phyloP scores from a whole-genome alignment of 306 rosid genomes.

The Trichosanthes cucumerina region DNA sequence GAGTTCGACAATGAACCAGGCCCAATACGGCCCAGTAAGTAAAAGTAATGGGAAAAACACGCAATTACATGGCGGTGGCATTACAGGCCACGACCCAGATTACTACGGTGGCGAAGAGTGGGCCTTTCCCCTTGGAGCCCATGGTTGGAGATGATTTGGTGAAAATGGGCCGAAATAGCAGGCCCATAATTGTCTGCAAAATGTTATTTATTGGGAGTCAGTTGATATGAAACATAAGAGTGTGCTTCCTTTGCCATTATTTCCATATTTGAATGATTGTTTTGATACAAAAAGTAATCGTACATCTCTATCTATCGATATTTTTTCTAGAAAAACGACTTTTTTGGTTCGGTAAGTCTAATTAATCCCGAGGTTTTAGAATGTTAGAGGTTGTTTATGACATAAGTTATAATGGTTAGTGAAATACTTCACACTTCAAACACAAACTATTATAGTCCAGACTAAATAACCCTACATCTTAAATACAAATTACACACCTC shows the following conservation, averaged over 20 bases:
- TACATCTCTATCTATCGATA: not conserved
- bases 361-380: too few relatives aligned
- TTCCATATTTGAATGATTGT: not conserved
- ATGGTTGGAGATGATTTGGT: conserved; percentile 45
- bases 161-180: not conserved
- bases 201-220: not conserved
- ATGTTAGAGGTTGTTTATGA: too few relatives aligned
- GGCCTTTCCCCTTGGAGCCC: conserved; percentile 43
- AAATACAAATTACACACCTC: too few relatives aligned
- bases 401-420: too few relatives aligned
- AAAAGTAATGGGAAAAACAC: conserved; percentile 25
- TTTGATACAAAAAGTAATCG: not conserved
- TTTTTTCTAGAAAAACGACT: too few relatives aligned
- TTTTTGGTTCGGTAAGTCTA: too few relatives aligned
- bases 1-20: conserved; percentile 19
- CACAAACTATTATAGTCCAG: too few relatives aligned
- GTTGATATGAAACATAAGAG: not conserved
- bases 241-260: not conserved
- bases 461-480: too few relatives aligned
- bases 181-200: not conserved
- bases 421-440: too few relatives aligned
- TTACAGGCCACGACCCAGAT: conserved; percentile 26
- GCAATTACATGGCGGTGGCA: conserved; percentile 21
- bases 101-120: conserved; percentile 38
- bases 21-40: conserved; percentile 50